These are phyloP conservation scores for Thermoascus crustaceus DNA, from an alignment of 2,329 filamentous ascomycete species.

Conservation along the genomic window DNA sequence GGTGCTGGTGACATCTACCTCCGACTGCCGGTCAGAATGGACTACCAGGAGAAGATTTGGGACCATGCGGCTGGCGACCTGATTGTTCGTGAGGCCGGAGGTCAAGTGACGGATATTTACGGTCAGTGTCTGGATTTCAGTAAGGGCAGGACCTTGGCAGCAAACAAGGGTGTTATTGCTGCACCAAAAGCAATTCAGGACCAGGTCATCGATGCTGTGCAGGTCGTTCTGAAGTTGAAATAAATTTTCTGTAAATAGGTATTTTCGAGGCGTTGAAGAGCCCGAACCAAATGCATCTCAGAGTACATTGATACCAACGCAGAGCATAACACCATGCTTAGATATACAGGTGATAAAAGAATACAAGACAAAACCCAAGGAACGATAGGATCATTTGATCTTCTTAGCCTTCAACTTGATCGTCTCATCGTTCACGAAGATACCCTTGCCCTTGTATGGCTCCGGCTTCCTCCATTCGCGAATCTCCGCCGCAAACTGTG, in stretches of 20 bases:
- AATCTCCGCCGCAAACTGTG: conserved; percentile 84
- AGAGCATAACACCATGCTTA: conserved; percentile 15
- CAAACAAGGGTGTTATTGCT: conserved; percentile 91
- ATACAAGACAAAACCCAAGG: conserved; percentile 6
- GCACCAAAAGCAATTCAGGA: conserved; percentile 69
- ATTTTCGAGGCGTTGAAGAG: conserved; percentile 9
- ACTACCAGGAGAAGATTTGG: conserved; percentile 99
- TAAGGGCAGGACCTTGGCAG: conserved; percentile 72
- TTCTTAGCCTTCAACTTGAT: conserved; percentile 98
- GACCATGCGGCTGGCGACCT: conserved; percentile 94
- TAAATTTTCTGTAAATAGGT: conserved; percentile 12
- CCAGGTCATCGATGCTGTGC: conserved; percentile 71
- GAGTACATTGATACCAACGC: conserved; percentile 28
- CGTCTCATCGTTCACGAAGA: conserved; percentile 95
- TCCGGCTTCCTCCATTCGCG: conserved; percentile 83
- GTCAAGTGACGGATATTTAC: conserved; percentile 79
- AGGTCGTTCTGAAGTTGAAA: conserved; percentile 59
- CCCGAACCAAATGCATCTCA: conserved; percentile 24
- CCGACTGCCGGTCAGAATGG: conserved; percentile 71
- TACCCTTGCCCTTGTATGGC: conserved; percentile 98
- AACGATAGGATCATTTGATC: conserved; percentile 59
- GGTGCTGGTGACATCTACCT: conserved; percentile 94
- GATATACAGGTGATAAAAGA: conserved; percentile 13
- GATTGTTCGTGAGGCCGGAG: conserved; percentile 89
- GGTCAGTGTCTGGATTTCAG: conserved; percentile 82